Evolutionary conservation across 2,329 filamentous ascomycete species (phyloP), one percentile per base, ranked within the genome.

Genomic region (Cladosporium sp.): DNA sequence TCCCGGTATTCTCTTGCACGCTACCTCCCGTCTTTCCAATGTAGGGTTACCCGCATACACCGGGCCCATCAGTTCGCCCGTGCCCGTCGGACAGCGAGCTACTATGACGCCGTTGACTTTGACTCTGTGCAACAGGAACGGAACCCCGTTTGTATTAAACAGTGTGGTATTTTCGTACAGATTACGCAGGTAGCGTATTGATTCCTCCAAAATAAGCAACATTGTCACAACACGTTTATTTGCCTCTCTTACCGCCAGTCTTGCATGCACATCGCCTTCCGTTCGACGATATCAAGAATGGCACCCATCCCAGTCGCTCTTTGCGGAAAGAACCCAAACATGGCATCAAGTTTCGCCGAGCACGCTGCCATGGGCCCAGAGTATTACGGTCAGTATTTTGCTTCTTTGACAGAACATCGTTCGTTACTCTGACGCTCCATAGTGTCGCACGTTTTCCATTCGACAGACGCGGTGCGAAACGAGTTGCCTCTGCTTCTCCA

Each of bases 361-460:
- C 61, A 63, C 23, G 28, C 65, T 5, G 52, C 66, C 12, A 65
- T 72, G 66, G 57, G 67, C n/a, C 66, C 69, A 10, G 68, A 71
- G 21, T 70, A 69, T 53, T 65, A 72, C 57, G 65, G 70, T 71
- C 62, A n/a, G 57, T 31, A 12, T 16, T 16, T 16, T 29, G 18
- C 23, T 10, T n/a, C 21, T 2, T 2, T 33, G 21, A 12, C 12
- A 3, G 1, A 53, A 35, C 31, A 31, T 18, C 29, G 14, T 58
- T 18, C 29, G 14, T 58, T 23, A n/a, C 50, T n/a, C 59, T 53
- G 55, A 65, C 28, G 2, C 11, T 60, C n/a, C 8, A 11, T 57
- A 73, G 70, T 73, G 50, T 67, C 70, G 31, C 71, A 73, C 66
- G 70, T 72, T 18, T 69, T 67, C 60, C 68, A 72, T 55, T 59